A percentile compares a stretch with the other conserved stretches of the same genome.
These are phyloP conservation scores for Phytophthora vignae DNA, from an alignment of 352 stramenopile genomes.

Conservation along the genomic window DNA sequence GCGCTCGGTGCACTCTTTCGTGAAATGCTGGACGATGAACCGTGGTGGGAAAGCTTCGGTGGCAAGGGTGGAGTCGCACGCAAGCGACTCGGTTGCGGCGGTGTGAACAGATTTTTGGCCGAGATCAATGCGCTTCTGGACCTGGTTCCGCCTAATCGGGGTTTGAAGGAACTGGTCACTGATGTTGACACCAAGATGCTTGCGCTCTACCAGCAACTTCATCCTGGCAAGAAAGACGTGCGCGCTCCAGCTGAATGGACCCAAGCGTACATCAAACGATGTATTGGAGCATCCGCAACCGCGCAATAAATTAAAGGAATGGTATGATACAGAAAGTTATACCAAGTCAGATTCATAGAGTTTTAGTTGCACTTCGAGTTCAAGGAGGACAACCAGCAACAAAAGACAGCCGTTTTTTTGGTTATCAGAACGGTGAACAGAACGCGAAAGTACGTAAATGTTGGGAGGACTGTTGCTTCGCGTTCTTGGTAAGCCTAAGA, in stretches of 20 bases:
- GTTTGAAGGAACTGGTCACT: conserved; percentile 43
- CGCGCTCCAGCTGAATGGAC: conserved; percentile 36
- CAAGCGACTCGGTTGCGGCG: conserved; percentile 63
- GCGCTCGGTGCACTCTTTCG: conserved; percentile 59
- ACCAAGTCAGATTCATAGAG: too few relatives aligned
- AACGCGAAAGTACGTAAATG: too few relatives aligned
- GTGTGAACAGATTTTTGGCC: conserved; percentile 74
- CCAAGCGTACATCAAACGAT: conserved; percentile 37
- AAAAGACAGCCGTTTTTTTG: too few relatives aligned
- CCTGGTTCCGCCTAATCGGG: conserved; percentile 43
- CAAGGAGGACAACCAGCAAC: too few relatives aligned
- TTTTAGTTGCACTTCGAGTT: too few relatives aligned
- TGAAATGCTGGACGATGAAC: conserved; percentile 67
- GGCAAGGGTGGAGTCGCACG: conserved; percentile 36
- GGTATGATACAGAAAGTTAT: conserved; percentile 1
- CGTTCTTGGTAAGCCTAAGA: too few relatives aligned
- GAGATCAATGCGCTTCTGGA: conserved; percentile 64
- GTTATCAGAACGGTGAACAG: too few relatives aligned
- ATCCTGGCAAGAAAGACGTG: conserved; percentile 61
- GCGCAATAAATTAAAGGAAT: conserved; percentile 15
- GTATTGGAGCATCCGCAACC: conserved; percentile 8
- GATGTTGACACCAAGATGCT: conserved; percentile 55
- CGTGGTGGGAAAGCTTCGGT: conserved; percentile 65
- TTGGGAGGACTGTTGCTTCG: too few relatives aligned
- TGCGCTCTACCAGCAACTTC: conserved; percentile 57